Percentiles rank a stretch among this genome's conserved stretches.
These are phyloP conservation scores for Aureobasidium lini DNA, from an alignment of 2,329 filamentous ascomycete genomes.

Conservation along the genomic window DNA sequence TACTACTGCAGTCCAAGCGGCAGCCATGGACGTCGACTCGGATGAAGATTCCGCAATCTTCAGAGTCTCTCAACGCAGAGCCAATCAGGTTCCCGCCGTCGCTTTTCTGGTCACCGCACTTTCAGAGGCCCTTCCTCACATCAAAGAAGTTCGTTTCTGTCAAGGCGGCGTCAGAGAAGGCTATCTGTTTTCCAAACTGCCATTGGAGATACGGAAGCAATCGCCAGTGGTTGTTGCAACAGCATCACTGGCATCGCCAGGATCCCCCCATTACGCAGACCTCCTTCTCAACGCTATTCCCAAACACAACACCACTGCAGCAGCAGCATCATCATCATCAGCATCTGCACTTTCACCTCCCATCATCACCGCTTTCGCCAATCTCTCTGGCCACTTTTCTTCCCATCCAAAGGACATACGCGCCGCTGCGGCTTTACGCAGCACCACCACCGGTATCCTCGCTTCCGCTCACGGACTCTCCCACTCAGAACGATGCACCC, in stretches of 20 bases:
- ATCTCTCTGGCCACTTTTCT: constrained; percentile 47
- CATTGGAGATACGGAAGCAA: constrained; percentile 50
- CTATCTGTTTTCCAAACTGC: constrained; percentile 65
- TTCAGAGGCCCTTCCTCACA: constrained; percentile 58
- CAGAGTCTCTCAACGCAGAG: constrained; percentile 71
- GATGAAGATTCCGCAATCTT: constrained; percentile 40
- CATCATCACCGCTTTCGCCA: constrained; percentile 50
- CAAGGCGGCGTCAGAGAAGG: constrained; percentile 84
- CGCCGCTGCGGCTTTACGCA: constrained; percentile 63
- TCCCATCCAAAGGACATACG: constrained; percentile 39
- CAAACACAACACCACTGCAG: too few species aligned
- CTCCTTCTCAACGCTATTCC: constrained; percentile 46
- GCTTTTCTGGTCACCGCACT: constrained; percentile 72
- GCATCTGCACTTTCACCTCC: constrained; percentile 24
- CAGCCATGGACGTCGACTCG: constrained; percentile 21
- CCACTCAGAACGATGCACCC: constrained; percentile 61
- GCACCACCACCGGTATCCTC: constrained; percentile 61
- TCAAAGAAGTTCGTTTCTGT: constrained; percentile 73
- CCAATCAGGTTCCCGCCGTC: constrained; percentile 77
- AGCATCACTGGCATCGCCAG: constrained; percentile 36
- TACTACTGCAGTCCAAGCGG: constrained; percentile 38
- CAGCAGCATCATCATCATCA: too few species aligned
- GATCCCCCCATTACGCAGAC: constrained; percentile 38
- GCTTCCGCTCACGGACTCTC: constrained; percentile 63
- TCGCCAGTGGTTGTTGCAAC: constrained; percentile 62